These are phyloP conservation scores for Xylaria polymorpha DNA, from an alignment of 2,329 filamentous ascomycete species.

Conservation along the genomic window DNA sequence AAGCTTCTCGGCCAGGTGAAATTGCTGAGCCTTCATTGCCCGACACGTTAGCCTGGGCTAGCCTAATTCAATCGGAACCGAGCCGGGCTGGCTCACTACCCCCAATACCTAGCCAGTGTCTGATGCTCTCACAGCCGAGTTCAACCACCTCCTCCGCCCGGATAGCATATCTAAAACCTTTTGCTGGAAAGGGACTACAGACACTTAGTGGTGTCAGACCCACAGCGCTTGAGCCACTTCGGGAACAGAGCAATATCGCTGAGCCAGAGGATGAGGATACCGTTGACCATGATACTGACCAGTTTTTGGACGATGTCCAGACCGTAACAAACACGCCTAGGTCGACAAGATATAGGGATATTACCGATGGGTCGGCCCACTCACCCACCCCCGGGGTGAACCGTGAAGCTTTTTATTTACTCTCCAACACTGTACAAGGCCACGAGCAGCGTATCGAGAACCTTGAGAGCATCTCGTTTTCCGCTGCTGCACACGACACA, in stretches of 20 bases:
- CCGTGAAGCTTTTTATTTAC: slow-evolving; percentile 56
- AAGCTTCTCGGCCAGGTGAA: slow-evolving; percentile 43
- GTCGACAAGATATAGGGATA: slow-evolving; percentile 44
- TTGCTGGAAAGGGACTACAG: slow-evolving; percentile 66
- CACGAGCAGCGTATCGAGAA: slow-evolving; percentile 74
- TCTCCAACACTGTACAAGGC: slow-evolving; percentile 66
- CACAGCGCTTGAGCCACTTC: slow-evolving; percentile 50
- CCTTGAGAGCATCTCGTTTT: slow-evolving; percentile 77
- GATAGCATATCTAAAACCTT: slow-evolving; percentile 64
- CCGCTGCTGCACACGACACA: slow-evolving; percentile 73
- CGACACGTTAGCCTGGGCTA: slow-evolving; percentile 66
- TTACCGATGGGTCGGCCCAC: slow-evolving; percentile 39
- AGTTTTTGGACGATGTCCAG: slow-evolving; percentile 44
- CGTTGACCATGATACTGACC: slow-evolving; percentile 39
- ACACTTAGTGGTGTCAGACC: slow-evolving; percentile 60
- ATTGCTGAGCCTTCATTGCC: slow-evolving; percentile 58
- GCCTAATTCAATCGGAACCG: slow-evolving; percentile 55
- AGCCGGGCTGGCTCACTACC: slow-evolving; percentile 53
- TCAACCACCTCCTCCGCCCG: slow-evolving; percentile 65
- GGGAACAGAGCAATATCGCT: slow-evolving; percentile 46
- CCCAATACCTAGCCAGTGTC: slow-evolving; percentile 62
- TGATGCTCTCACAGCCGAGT: slow-evolving; percentile 63
- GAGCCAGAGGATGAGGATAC: slow-evolving; percentile 40
- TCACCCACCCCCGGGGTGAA: slow-evolving; percentile 43
- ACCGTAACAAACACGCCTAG: slow-evolving; percentile 51